Conservation (phyloP, 257 asterid species). For the Lycium ferocissimum region DNA sequence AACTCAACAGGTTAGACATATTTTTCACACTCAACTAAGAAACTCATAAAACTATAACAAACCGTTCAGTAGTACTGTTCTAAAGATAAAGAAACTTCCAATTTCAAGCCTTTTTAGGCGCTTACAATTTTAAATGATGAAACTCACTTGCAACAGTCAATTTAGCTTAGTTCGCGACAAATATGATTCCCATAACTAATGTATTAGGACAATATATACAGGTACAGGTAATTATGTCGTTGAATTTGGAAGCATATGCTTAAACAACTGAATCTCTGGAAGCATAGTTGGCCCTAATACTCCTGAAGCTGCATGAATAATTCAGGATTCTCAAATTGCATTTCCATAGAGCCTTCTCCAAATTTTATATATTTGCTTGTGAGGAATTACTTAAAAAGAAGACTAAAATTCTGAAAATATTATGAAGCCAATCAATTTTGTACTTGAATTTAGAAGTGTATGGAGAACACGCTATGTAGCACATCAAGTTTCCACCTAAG, state of each 20-base stretch:
- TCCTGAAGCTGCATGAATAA: not conserved
- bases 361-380: not conserved
- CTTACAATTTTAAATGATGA: not conserved
- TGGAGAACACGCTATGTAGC: not conserved
- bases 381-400: not conserved
- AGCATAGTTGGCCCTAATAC: not conserved
- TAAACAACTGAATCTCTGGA: not conserved
- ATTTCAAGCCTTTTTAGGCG: not conserved
- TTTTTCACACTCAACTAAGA: slow-evolving; percentile 7
- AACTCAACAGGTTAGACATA: not conserved
- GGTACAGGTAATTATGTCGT: not conserved
- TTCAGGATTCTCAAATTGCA: not conserved
- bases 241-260: not conserved
- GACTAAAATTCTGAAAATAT: not conserved
- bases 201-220: not conserved
- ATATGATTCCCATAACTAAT: not conserved
- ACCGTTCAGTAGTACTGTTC: not conserved
- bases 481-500: not conserved
- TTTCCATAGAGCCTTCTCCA: not conserved
- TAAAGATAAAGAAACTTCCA: not conserved
- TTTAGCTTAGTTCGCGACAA: not conserved
- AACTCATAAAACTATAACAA: not conserved
- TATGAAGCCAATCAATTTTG: not conserved
- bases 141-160: not conserved
- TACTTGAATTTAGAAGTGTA: not conserved